Conservation (phyloP, 495 filamentous ascomycete species). For the Acidiella bohemica region DNA sequence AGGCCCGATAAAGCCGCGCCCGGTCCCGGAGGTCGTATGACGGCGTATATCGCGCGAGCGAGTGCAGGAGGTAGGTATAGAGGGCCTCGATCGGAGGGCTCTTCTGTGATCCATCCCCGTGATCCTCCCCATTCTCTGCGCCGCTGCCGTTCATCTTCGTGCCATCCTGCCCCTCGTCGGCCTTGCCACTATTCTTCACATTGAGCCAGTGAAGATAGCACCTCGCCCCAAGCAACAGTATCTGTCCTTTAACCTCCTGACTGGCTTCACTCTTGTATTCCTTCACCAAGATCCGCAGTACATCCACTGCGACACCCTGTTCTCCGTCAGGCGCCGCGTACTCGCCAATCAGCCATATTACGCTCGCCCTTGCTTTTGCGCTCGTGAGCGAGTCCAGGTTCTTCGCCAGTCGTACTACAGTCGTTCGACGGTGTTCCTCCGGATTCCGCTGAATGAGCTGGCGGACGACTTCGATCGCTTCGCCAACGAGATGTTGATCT, state of each 20-base stretch:
- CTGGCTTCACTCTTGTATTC: slow-evolving; percentile 68
- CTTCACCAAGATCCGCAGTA: slow-evolving; percentile 77
- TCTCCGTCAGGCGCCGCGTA: slow-evolving; percentile 66
- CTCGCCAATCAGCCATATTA: slow-evolving; percentile 96
- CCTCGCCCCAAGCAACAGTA: slow-evolving; percentile 82
- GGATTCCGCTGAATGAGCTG: slow-evolving; percentile 92
- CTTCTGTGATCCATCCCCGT: slow-evolving; percentile 22
- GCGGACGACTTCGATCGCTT: slow-evolving; percentile 81
- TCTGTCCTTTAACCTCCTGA: slow-evolving; percentile 81
- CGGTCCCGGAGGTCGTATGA: slow-evolving; percentile 93
- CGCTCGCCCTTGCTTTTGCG: slow-evolving; percentile 75
- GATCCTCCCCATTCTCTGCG: slow-evolving; percentile 24
- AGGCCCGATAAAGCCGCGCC: slow-evolving; percentile 68
- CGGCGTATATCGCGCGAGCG: slow-evolving; percentile 79
- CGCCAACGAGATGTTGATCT: slow-evolving; percentile 76
- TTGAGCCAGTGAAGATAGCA: slow-evolving; percentile 86
- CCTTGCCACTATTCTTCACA: slow-evolving; percentile 26
- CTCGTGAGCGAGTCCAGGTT: slow-evolving; percentile 75
- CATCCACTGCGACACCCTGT: slow-evolving; percentile 87
- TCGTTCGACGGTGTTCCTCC: slow-evolving; percentile 54
- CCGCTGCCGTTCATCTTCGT: slow-evolving; percentile 7
- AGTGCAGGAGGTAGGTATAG: slow-evolving; percentile 71
- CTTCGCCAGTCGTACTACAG: slow-evolving; percentile 82
- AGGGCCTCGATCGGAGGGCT: slow-evolving; percentile 59
- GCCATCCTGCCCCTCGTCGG: slow-evolving; percentile 16